Conservation (phyloP, 441 rosid species). For the Theobroma grandiflorum region DNA sequence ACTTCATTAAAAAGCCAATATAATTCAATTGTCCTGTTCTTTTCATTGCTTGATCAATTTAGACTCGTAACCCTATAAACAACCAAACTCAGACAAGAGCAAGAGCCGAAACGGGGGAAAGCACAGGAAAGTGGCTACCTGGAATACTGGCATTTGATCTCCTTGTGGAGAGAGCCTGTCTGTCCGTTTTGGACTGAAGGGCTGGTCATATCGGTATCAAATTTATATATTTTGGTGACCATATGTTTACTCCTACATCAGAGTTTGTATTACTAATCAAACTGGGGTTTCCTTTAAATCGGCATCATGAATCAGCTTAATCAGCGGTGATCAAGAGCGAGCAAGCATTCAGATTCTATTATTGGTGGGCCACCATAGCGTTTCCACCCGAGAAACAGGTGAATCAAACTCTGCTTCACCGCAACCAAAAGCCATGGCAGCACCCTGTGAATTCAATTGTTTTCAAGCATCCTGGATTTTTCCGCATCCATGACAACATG, state of each 20-base stretch:
- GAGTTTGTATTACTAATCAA: not conserved
- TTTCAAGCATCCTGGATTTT: conserved; percentile 19
- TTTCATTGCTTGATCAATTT: not conserved
- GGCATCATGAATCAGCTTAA: not conserved
- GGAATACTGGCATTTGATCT: not conserved
- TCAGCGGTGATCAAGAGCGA: too few relatives aligned
- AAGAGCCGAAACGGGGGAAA: not conserved
- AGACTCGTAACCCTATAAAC: not conserved
- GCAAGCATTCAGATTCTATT: too few relatives aligned
- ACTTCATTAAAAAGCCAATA: not conserved
- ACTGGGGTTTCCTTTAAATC: too few relatives aligned
- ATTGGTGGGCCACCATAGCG: not conserved
- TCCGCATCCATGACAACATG: not conserved
- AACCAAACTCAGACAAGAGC: not conserved
- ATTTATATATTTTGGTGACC: too few relatives aligned
- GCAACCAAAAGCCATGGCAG: not conserved
- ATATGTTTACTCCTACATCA: not conserved
- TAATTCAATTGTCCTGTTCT: not conserved
- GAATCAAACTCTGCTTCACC: not conserved
- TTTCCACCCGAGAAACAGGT: not conserved
- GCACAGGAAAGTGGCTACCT: not conserved
- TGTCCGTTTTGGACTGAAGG: not conserved
- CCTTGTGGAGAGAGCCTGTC: not conserved
- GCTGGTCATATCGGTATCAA: not conserved
- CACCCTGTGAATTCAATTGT: not conserved